These are phyloP conservation scores for Vitis amurensis DNA, from an alignment of 164 flowering plant species.

Conservation along the genomic window DNA sequence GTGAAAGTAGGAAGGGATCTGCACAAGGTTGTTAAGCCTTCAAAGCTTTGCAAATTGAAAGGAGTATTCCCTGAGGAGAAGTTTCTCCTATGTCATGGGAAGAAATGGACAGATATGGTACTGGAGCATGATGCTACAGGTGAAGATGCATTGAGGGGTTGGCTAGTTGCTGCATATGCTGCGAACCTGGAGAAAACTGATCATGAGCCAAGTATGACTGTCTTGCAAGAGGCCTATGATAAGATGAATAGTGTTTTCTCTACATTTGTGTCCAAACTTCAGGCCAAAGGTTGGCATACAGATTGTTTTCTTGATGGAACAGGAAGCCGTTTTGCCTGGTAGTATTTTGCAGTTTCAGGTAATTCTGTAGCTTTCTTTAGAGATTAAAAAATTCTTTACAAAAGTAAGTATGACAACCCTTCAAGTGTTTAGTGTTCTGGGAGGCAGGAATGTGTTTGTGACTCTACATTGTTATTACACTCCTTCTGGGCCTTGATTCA, in stretches of 20 bases:
- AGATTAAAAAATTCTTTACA: not conserved
- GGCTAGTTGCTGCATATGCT: slow-evolving; percentile 95
- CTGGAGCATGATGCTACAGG: slow-evolving; percentile 78
- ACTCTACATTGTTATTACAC: not conserved
- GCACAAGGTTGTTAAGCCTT: slow-evolving; percentile 61
- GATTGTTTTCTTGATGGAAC: slow-evolving; percentile 91
- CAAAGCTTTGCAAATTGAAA: slow-evolving; percentile 51
- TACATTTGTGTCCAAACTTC: slow-evolving; percentile 60
- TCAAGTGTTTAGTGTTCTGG: not conserved
- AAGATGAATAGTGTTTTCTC: slow-evolving; percentile 56
- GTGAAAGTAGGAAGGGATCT: slow-evolving; percentile 76
- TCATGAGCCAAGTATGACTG: slow-evolving; percentile 13
- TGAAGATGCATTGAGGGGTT: slow-evolving; percentile 92
- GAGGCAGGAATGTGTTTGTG: not conserved
- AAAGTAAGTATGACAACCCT: not conserved
- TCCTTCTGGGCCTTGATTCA: not conserved
- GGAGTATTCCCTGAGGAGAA: slow-evolving; percentile 70
- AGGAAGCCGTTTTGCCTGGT: slow-evolving; percentile 77
- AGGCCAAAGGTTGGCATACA: slow-evolving; percentile 92
- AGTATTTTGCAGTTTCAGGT: slow-evolving; percentile 6
- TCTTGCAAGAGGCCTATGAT: slow-evolving; percentile 60
- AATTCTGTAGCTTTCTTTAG: not conserved
- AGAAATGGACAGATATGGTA: slow-evolving; percentile 66
- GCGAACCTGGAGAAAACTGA: slow-evolving; percentile 38
- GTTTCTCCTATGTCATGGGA: slow-evolving; percentile 51